phyloP scores from a whole-genome alignment of 139 green algal genomes.

The Gonium pectorale region DNA sequence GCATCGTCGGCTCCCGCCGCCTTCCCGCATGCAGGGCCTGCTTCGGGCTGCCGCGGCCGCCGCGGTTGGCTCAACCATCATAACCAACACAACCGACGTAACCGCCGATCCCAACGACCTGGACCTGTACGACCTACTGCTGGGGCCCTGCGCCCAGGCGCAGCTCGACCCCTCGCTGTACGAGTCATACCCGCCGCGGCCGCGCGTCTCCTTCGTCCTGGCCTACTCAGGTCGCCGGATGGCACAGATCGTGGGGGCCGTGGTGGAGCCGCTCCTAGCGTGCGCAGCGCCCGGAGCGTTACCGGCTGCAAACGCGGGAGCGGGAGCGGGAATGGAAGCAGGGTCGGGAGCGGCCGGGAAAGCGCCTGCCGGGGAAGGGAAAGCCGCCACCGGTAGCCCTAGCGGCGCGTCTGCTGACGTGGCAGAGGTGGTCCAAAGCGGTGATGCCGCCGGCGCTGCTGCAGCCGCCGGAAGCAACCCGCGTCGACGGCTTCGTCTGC shows the following conservation, averaged over 20 bases:
- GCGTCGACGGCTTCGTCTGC: too few relatives aligned
- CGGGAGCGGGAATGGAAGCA: too few relatives aligned
- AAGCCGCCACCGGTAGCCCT: too few relatives aligned
- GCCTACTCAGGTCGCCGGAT: background rate
- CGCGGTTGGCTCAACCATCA: too few relatives aligned
- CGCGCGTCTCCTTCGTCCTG: background rate
- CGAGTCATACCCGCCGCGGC: constrained; percentile 6
- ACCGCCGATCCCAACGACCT: background rate
- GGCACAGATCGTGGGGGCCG: background rate
- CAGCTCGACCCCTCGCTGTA: background rate
- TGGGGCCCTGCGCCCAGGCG: background rate
- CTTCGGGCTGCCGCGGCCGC: background rate
- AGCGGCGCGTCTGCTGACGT: too few relatives aligned
- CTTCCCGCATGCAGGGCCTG: background rate
- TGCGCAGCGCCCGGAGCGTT: background rate
- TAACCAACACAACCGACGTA: background rate
- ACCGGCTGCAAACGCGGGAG: too few relatives aligned
- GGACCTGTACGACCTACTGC: constrained; percentile 18
- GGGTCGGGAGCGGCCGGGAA: background rate
- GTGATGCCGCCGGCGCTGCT: too few relatives aligned
- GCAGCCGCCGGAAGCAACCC: too few relatives aligned
- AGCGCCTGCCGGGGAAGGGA: too few relatives aligned
- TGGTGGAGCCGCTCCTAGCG: background rate
- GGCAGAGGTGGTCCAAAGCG: too few relatives aligned
- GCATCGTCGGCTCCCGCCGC: too few relatives aligned